Percentiles rank a stretch among this genome's conserved stretches.
Evolutionary conservation across 306 rosid species (phyloP).

Genomic region (Vicia sativa): DNA sequence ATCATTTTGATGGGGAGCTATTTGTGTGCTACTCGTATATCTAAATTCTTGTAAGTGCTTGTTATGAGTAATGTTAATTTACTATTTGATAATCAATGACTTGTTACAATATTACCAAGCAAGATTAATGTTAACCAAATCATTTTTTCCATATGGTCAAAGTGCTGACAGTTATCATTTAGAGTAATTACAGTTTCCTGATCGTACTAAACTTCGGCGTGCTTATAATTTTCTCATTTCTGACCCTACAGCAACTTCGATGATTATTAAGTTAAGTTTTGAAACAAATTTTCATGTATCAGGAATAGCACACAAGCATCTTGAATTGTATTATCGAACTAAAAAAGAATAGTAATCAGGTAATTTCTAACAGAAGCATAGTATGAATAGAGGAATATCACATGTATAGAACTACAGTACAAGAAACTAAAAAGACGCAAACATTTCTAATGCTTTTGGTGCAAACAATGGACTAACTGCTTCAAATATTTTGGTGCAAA

Average conservation of each 20-base stretch:
- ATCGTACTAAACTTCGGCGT: constrained; percentile 40
- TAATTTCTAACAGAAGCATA: neutral
- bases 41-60: neutral
- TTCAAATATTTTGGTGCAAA: neutral
- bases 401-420: too few species aligned
- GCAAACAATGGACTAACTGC: neutral
- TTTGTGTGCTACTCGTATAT: too few species aligned
- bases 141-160: constrained; percentile 1
- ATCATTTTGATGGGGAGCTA: constrained; percentile 29
- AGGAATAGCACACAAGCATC: neutral
- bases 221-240: neutral
- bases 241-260: constrained; percentile 1
- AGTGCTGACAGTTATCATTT: constrained; percentile 9
- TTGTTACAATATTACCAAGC: neutral
- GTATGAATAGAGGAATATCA: too few species aligned
- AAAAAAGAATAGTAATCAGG: neutral
- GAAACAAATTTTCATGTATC: neutral
- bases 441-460: too few species aligned
- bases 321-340: neutral
- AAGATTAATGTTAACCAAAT: constrained; percentile 11
- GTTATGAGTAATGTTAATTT: constrained; percentile 1
- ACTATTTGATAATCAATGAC: constrained; percentile 11
- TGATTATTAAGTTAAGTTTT: neutral
- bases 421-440: too few species aligned
- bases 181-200: constrained; percentile 30